A percentile compares a stretch with the other conserved stretches of the same genome.
Evolutionary conservation across 306 rosid species (phyloP).

Genomic region (Amphicarpaea edgeworthii): DNA sequence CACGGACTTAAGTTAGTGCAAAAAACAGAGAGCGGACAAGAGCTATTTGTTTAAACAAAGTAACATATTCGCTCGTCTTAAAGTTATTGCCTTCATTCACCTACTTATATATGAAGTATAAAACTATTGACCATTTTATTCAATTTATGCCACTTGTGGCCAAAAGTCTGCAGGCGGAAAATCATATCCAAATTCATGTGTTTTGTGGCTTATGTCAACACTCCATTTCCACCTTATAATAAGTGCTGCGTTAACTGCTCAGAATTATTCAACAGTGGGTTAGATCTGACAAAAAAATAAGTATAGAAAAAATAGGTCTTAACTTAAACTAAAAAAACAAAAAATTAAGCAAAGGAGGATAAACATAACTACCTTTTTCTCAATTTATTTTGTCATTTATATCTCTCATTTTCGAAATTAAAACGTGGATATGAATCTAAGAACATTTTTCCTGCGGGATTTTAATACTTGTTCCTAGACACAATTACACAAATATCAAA

Average conservation of each 20-base stretch:
- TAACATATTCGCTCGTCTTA: background rate
- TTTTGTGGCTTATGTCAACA: background rate
- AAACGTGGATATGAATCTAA: too few relatives aligned
- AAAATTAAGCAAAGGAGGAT: too few relatives aligned
- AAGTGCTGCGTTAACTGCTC: background rate
- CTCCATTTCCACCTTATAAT: conserved; percentile 30
- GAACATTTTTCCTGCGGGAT: too few relatives aligned
- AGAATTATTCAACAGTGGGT: background rate
- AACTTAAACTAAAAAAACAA: background rate
- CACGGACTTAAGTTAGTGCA: background rate
- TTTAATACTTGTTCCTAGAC: too few relatives aligned
- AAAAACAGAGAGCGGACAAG: background rate
- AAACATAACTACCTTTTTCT: too few relatives aligned
- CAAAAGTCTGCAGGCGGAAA: conserved; percentile 49
- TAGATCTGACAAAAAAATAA: too few relatives aligned
- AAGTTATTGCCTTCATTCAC: conserved; percentile 31
- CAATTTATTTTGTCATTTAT: too few relatives aligned
- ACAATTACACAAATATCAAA: too few relatives aligned
- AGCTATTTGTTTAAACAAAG: background rate
- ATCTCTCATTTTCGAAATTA: too few relatives aligned
- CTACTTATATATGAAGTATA: background rate
- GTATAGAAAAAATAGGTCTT: background rate
- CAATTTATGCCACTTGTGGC: background rate
- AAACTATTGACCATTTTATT: background rate
- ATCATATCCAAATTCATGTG: conserved; percentile 25